phyloP scores from a whole-genome alignment of 2,329 filamentous ascomycete species.

The Fusarium coffeatum region DNA sequence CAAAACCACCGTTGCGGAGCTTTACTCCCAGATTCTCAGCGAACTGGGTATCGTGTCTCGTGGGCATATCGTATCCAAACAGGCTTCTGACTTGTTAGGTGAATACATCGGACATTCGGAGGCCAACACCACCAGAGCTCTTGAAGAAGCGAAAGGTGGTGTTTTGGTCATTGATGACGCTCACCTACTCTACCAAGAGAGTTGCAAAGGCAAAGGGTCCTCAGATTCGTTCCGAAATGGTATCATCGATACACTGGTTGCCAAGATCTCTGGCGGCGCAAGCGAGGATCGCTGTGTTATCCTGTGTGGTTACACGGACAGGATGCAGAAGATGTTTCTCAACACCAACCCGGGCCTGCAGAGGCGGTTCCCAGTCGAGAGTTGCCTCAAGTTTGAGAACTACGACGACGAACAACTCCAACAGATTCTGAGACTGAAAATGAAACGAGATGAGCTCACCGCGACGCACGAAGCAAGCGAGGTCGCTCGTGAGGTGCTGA shows the following conservation, averaged over 20 bases:
- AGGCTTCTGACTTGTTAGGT: not conserved
- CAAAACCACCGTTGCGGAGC: not conserved
- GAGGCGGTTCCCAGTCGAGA: not conserved
- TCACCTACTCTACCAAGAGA: not conserved
- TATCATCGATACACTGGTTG: not conserved
- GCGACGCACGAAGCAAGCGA: not conserved
- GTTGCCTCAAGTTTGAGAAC: not conserved
- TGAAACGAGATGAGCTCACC: not conserved
- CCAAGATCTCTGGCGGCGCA: not conserved
- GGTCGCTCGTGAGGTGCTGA: not conserved
- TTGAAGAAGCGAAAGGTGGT: not conserved
- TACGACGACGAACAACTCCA: not conserved
- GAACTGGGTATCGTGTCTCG: not conserved
- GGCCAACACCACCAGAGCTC: not conserved
- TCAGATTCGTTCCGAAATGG: not conserved
- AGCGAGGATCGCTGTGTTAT: conserved; percentile 6
- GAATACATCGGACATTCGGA: not conserved
- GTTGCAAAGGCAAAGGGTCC: not conserved
- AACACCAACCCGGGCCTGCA: not conserved
- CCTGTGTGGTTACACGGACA: not conserved
- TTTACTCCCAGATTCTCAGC: not conserved
- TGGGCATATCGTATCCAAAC: not conserved
- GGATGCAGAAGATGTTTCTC: not conserved
- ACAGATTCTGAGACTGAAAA: not conserved
- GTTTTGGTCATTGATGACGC: conserved; percentile 6